Evolutionary conservation across 306 rosid genomes (phyloP).

Genomic region (Castanea sativa): DNA sequence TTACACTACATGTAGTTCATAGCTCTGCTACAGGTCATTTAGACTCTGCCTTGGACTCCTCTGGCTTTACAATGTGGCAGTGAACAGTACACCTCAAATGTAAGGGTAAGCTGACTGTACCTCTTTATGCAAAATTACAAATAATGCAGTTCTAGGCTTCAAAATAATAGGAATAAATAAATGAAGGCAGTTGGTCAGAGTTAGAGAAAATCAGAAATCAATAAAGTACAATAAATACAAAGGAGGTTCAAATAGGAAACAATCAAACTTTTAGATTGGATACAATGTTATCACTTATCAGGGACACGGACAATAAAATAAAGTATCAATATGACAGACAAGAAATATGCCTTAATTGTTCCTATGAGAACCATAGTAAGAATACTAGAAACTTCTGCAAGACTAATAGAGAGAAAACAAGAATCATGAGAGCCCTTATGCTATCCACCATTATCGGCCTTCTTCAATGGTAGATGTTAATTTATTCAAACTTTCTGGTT

Average conservation of each 20-base stretch:
- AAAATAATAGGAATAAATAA: neutral
- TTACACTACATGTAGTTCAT: too few relatives aligned
- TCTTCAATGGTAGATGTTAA: slow-evolving; percentile 14
- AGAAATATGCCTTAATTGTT: neutral
- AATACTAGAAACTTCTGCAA: too few relatives aligned
- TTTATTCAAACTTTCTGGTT: slow-evolving; percentile 24
- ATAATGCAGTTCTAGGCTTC: neutral
- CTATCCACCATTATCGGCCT: slow-evolving; percentile 25
- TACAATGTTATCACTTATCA: neutral
- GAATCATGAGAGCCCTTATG: too few relatives aligned
- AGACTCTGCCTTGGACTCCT: too few relatives aligned
- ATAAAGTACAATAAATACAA: neutral
- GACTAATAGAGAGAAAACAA: too few relatives aligned
- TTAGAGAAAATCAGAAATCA: neutral
- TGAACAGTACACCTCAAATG: neutral
- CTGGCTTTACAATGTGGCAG: neutral
- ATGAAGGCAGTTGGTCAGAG: neutral
- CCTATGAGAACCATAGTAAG: neutral
- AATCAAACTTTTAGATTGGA: neutral
- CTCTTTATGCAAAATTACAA: neutral
- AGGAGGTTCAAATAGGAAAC: neutral
- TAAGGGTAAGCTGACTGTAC: neutral
- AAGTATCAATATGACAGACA: neutral
- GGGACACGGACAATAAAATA: neutral
- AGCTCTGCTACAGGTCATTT: too few relatives aligned